Percentiles rank a stretch among this genome's conserved stretches.
phyloP scores from a whole-genome alignment of 257 asterid genomes.

The Echites panduratus region DNA sequence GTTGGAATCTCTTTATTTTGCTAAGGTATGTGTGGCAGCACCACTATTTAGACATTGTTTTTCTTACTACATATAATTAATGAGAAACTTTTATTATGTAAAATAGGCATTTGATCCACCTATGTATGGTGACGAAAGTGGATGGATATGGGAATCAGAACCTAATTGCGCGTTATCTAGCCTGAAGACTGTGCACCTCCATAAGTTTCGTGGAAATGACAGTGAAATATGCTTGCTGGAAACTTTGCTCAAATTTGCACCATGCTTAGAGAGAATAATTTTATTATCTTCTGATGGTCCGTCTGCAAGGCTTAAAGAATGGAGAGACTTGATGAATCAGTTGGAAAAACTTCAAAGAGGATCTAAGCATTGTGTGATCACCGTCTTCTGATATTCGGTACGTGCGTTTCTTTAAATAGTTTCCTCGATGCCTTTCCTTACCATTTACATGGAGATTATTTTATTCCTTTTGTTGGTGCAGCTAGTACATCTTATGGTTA shows the following conservation, averaged over 20 bases:
- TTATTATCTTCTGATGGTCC: constrained; percentile 25
- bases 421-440: neutral
- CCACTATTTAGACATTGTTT: neutral
- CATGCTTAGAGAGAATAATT: constrained; percentile 35
- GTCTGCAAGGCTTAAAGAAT: constrained; percentile 18
- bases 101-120: constrained; percentile 34
- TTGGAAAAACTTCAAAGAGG: constrained; percentile 26
- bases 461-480: neutral
- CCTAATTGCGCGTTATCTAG: constrained; percentile 27
- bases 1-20: constrained; percentile 32
- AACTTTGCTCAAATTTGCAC: constrained; percentile 30
- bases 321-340: constrained; percentile 23
- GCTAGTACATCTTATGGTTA: neutral
- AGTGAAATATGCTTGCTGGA: constrained; percentile 35
- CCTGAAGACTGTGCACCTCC: constrained; percentile 36
- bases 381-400: constrained; percentile 27
- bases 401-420: constrained; percentile 8
- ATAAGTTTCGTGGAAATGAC: constrained; percentile 31
- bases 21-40: constrained; percentile 29
- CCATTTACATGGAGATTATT: constrained; percentile 4
- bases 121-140: constrained; percentile 19
- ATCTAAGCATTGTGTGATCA: constrained; percentile 31
- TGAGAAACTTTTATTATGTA: neutral
- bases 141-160: constrained; percentile 19
- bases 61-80: constrained; percentile 5